Base-by-base conservation (phyloP, 108 stramenopile species). In the Mayamaea pseudoterrestris region DNA sequence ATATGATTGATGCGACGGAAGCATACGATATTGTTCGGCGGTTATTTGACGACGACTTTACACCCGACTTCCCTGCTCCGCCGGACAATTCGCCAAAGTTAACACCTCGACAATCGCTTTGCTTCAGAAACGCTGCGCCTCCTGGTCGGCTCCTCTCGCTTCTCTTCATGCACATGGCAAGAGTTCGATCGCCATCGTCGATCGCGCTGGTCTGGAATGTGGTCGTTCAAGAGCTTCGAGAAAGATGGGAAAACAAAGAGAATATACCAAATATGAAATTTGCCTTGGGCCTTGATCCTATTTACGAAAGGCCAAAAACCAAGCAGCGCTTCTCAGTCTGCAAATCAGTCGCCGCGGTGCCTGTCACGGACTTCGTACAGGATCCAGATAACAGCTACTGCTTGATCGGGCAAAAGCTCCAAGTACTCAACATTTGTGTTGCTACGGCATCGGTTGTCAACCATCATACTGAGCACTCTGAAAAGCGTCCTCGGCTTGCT, bases 371-470 rank as follows among this genome's bases (percentile, higher is more conserved):
- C 6, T 63, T 60, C 23, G 70, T 68, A 50, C 47, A 28, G 14
- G 47, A 48, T 32, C 83, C 88, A 13, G 78, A 75, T 42, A 71
- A 77, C 22, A 49, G 62, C 32, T 53, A 80, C 49, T 90, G 88
- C 30, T 55, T 85, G 30, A 80, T 90, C 50, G 76, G 79, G 39
- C 88, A 90, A 57, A 90, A 83, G 41, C 55, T 90, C n/a, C 78
- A 90, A 47, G 63, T 58, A 46, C 24, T 50, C 20, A 18, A n/a
- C n/a, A n/a, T n/a, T n/a, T n/a, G n/a, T n/a, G n/a, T n/a, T n/a
- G n/a, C n/a, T n/a, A n/a, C n/a, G n/a, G n/a, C n/a, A n/a, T n/a
- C n/a, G n/a, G n/a, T n/a, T n/a, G n/a, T n/a, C n/a, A n/a, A n/a
- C n/a, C n/a, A n/a, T n/a, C n/a, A n/a, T n/a, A n/a, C n/a, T n/a